These are phyloP conservation scores for Buddleja alternifolia DNA, from an alignment of 257 asterid genomes.

Conservation along the genomic window DNA sequence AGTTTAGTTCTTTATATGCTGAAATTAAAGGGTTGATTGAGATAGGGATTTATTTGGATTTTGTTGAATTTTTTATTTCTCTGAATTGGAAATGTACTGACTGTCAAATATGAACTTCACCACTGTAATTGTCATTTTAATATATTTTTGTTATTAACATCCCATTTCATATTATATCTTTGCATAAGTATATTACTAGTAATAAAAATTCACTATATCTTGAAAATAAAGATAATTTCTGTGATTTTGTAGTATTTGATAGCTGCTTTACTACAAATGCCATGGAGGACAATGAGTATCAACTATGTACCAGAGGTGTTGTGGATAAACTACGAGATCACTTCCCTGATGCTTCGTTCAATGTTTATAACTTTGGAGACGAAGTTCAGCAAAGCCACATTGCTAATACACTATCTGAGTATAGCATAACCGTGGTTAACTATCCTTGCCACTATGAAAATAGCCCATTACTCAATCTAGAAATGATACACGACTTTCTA, in stretches of 20 bases:
- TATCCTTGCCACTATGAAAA: conserved; percentile 50
- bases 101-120: neutral
- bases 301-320: conserved; percentile 41
- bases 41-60: conserved; percentile 6
- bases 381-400: conserved; percentile 45
- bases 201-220: neutral
- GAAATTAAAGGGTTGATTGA: conserved; percentile 19
- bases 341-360: conserved; percentile 60
- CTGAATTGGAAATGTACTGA: neutral
- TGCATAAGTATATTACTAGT: conserved; percentile 1
- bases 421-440: conserved; percentile 50
- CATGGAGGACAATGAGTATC: conserved; percentile 43
- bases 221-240: neutral
- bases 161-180: neutral
- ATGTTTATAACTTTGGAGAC: conserved; percentile 61
- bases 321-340: conserved; percentile 53
- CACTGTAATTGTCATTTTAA: too few species aligned
- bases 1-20: neutral
- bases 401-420: conserved; percentile 34
- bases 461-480: conserved; percentile 59
- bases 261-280: conserved; percentile 60
- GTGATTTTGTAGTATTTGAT: conserved; percentile 60
- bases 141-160: neutral
- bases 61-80: neutral
- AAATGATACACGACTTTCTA: conserved; percentile 66